Percentiles rank a stretch among this genome's conserved stretches.
Evolutionary conservation across 2,329 filamentous ascomycete species (phyloP).

Genomic region (Orbilia oligospora): DNA sequence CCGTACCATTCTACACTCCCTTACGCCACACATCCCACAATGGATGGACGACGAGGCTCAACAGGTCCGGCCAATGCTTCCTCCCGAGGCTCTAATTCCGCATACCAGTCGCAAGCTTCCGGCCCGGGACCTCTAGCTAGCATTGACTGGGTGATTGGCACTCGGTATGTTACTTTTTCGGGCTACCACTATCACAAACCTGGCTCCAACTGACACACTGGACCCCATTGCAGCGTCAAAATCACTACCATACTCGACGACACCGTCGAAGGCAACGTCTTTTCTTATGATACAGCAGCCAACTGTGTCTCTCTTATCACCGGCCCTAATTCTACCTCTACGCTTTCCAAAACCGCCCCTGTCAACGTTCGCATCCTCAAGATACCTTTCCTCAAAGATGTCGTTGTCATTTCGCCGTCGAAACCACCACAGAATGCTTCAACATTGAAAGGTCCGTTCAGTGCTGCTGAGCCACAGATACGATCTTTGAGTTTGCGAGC

Average conservation of each 20-base stretch:
- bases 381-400: slow-evolving; percentile 64
- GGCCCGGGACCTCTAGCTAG: slow-evolving; percentile 61
- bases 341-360: slow-evolving; percentile 41
- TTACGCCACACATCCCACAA: slow-evolving; percentile 21
- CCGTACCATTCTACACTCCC: slow-evolving; percentile 19
- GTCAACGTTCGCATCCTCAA: slow-evolving; percentile 64
- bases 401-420: slow-evolving; percentile 60
- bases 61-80: slow-evolving; percentile 60
- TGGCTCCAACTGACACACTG: slow-evolving; percentile 11
- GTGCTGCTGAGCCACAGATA: slow-evolving; percentile 63
- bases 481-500: slow-evolving; percentile 60
- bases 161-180: slow-evolving; percentile 58
- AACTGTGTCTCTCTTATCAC: slow-evolving; percentile 63
- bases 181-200: background rate
- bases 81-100: slow-evolving; percentile 54
- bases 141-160: slow-evolving; percentile 63
- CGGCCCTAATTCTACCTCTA: slow-evolving; percentile 39
- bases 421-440: slow-evolving; percentile 48
- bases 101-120: slow-evolving; percentile 46
- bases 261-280: slow-evolving; percentile 63
- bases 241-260: slow-evolving; percentile 64
- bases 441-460: slow-evolving; percentile 59
- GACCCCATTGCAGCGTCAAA: slow-evolving; percentile 60
- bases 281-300: slow-evolving; percentile 64
- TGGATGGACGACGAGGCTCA: slow-evolving; percentile 62